These are phyloP conservation scores for Suillus plorans DNA, from an alignment of 768 basidiomycete genomes.

Conservation along the genomic window DNA sequence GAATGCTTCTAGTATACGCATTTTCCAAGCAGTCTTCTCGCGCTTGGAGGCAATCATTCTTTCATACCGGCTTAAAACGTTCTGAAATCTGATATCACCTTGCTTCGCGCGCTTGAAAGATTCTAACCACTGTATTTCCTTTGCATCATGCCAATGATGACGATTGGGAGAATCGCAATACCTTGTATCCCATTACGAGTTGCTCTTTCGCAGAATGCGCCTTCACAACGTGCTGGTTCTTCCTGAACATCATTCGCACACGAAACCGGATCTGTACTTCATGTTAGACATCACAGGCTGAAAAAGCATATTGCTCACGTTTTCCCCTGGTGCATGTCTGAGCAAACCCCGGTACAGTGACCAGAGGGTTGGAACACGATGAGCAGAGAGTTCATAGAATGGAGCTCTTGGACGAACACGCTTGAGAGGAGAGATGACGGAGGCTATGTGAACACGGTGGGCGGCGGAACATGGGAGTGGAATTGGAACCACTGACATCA, in stretches of 20 bases:
- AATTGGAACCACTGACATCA: conserved; percentile 12
- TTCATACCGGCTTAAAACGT: conserved; percentile 57
- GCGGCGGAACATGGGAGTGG: conserved; percentile 29
- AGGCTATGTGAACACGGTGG: conserved; percentile 53
- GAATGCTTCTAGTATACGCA: conserved; percentile 48
- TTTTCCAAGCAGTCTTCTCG: conserved; percentile 48
- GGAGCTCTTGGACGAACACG: conserved; percentile 61
- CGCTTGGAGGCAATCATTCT: conserved; percentile 51
- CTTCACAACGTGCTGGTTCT: conserved; percentile 53
- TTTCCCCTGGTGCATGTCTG: conserved; percentile 49
- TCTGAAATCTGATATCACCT: conserved; percentile 48
- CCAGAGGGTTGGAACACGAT: conserved; percentile 79
- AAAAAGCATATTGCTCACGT: conserved; percentile 38
- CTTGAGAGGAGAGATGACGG: conserved; percentile 53
- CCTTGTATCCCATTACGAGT: conserved; percentile 58
- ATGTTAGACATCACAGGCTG: neutral
- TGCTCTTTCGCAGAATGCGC: conserved; percentile 45
- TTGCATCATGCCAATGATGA: neutral
- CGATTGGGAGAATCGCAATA: conserved; percentile 26
- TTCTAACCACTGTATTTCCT: conserved; percentile 54
- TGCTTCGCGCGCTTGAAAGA: conserved; percentile 50
- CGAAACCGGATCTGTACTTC: conserved; percentile 55
- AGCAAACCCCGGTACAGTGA: conserved; percentile 71
- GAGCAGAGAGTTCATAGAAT: conserved; percentile 68
- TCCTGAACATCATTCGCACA: conserved; percentile 52